These are phyloP conservation scores for Aspergillus arachidicola DNA, from an alignment of 2,329 filamentous ascomycete genomes.

Conservation along the genomic window DNA sequence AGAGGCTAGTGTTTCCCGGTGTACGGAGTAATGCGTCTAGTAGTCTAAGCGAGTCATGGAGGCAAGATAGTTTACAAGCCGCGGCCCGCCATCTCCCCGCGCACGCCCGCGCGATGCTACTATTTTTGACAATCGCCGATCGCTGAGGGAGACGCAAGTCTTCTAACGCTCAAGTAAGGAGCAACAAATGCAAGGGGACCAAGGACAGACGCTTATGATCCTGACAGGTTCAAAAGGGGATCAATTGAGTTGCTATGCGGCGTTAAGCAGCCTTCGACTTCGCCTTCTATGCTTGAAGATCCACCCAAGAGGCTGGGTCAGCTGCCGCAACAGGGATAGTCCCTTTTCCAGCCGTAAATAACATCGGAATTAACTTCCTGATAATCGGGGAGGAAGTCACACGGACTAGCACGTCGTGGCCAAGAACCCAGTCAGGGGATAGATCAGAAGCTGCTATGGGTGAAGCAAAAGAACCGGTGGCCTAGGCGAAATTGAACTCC, in stretches of 20 bases:
- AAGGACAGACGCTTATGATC: no score
- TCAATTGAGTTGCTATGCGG: background rate
- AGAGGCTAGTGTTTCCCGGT: no score
- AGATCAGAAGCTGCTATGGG: no score
- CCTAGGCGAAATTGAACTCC: no score
- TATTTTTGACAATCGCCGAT: background rate
- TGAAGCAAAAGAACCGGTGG: no score
- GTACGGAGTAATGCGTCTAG: no score
- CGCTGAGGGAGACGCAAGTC: background rate
- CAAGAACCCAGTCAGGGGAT: no score
- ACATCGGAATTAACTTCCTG: background rate
- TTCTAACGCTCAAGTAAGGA: background rate
- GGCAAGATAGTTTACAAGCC: no score
- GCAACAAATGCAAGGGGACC: no score
- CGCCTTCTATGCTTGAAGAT: background rate
- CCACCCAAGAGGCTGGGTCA: no score
- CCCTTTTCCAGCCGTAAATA: background rate
- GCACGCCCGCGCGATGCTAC: background rate
- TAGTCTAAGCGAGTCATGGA: no score
- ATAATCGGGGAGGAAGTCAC: background rate
- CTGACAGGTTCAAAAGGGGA: background rate
- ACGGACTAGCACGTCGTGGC: background rate
- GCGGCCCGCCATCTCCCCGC: background rate
- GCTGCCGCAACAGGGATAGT: background rate
- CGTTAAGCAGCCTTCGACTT: background rate